Evolutionary conservation across 352 stramenopile genomes (phyloP), one percentile per base, ranked within the genome.

Genomic region (Globisporangium megalacanthum): DNA sequence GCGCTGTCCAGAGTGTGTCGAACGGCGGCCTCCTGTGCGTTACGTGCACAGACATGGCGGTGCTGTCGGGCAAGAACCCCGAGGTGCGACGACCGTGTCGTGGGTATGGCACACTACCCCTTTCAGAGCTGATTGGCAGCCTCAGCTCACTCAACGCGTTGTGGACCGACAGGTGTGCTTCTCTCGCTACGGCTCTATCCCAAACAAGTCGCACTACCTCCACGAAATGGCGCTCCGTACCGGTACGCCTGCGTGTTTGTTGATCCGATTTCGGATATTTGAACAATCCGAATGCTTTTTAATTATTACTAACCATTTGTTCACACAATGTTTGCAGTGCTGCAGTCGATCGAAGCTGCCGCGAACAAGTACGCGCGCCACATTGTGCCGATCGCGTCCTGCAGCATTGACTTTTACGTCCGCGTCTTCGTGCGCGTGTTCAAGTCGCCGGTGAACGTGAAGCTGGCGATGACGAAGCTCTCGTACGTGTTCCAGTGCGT

Each of bases 371-470:
- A 99, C 70, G 92, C 96, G 63, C 77, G 96, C 52, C 94, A 97
- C 64, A 98, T 99, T 68, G 88, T 98, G 58, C 97, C 97, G 0
- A 88, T 99, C 20, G 87, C 98, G 22, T 98, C 90, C 39, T 97
- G 99, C 56, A 97, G 96, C 62, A 99, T 99, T 68, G 96, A 99
- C 58, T 99, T 99, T 69, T 99, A 99, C 79, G 84, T 99, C 45
- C 95, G 98, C 50, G 89, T 99, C 44, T 99, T 99, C 78, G 96
- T 99, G 15, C 94, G 98, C 59, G 96, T 99, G 45, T 98, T 96
- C 73, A 92, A 98, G 66, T 96, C 95, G 54, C 97, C 97, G 19
- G 81, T 91, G 15, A 96, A 97, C 64, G 95, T 96, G 39, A 98
- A 98, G 73, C 83, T 95, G 54, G 87, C 81, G 11, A 94, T 95